A percentile compares a stretch with the other conserved stretches of the same genome.
These are phyloP conservation scores for Hericium erinaceus DNA, from an alignment of 768 basidiomycete genomes.

Conservation along the genomic window DNA sequence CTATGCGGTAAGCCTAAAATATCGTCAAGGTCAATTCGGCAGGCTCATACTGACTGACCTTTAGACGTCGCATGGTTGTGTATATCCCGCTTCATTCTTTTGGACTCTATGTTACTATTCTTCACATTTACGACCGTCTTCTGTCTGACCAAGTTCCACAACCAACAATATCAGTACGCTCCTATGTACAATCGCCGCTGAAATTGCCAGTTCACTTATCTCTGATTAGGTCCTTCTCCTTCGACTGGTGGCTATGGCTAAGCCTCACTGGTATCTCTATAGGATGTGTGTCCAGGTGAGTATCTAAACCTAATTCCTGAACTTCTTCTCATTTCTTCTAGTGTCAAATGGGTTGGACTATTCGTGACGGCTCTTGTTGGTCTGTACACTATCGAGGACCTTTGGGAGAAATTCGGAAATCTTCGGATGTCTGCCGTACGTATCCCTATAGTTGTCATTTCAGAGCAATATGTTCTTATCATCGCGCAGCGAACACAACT, in stretches of 20 bases:
- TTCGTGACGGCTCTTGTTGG: conserved; percentile 95
- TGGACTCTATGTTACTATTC: conserved; percentile 98
- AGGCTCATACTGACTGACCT: not conserved
- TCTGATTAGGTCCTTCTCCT: conserved; percentile 67
- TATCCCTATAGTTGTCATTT: conserved; percentile 4
- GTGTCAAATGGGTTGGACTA: conserved; percentile 93
- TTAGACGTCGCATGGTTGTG: conserved; percentile 95
- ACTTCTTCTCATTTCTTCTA: conserved; percentile 21
- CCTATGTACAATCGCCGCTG: not conserved
- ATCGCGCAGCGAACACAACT: conserved; percentile 66
- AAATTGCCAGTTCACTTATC: not conserved
- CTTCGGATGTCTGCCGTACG: conserved; percentile 82
- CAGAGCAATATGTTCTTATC: conserved; percentile 1
- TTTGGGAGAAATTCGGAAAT: conserved; percentile 98
- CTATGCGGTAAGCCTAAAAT: conserved; percentile 55
- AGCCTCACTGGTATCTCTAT: conserved; percentile 89
- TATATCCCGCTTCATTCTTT: conserved; percentile 93
- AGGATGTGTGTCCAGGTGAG: conserved; percentile 86
- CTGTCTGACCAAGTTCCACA: conserved; percentile 92
- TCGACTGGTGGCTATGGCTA: conserved; percentile 98
- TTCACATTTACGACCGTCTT: conserved; percentile 97
- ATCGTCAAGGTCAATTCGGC: not conserved
- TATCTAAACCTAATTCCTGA: not conserved
- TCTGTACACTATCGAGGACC: conserved; percentile 92
- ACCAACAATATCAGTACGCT: conserved; percentile 86